Conservation (phyloP, 1,284 basidiomycete species). For the Fomitopsis schrenkii region DNA sequence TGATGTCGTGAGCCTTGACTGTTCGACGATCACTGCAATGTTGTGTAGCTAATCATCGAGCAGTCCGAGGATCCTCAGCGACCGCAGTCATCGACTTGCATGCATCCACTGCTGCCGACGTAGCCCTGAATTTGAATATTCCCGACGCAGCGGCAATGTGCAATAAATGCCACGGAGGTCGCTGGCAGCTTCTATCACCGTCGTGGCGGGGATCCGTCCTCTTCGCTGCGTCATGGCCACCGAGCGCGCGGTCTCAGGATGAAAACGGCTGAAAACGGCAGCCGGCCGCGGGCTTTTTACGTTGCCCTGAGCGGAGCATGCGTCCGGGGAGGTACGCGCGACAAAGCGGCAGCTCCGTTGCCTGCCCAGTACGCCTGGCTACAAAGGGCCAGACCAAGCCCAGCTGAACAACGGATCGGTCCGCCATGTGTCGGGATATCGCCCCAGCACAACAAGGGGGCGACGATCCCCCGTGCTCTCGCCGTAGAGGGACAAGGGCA, state of each 20-base stretch:
- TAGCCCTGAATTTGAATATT: not conserved
- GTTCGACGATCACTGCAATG: not conserved
- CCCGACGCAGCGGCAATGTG: not conserved
- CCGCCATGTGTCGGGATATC: too few species aligned
- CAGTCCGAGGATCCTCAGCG: not conserved
- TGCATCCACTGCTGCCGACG: not conserved
- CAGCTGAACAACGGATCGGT: too few species aligned
- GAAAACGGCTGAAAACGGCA: not conserved
- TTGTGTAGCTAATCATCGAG: not conserved
- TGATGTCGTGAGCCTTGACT: not conserved
- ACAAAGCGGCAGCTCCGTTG: too few species aligned
- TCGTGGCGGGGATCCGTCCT: not conserved
- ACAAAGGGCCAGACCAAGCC: too few species aligned
- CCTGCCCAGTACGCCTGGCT: too few species aligned
- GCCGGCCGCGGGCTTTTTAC: not conserved
- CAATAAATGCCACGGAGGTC: not conserved
- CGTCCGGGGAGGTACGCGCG: too few species aligned
- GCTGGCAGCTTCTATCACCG: not conserved
- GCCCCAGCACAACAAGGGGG: too few species aligned
- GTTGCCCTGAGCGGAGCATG: not conserved
- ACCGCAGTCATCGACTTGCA: not conserved
- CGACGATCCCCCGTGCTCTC: too few species aligned
- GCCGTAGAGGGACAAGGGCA: too few species aligned
- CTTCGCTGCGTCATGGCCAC: not conserved
- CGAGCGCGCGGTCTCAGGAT: not conserved